These are phyloP conservation scores for Hylodesmum podocarpum DNA, from an alignment of 306 rosid species.

Conservation along the genomic window DNA sequence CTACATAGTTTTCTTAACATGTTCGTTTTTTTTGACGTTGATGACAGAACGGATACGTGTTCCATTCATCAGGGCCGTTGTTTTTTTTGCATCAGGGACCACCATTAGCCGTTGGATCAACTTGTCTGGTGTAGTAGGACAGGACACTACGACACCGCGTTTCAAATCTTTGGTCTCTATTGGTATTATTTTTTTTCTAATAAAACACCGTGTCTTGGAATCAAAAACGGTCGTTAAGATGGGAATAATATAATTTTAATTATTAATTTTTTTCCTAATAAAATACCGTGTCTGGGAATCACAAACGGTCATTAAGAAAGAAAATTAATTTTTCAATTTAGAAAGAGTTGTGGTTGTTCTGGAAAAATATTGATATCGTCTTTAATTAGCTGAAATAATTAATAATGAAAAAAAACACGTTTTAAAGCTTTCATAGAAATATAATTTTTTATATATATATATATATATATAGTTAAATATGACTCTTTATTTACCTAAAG, in stretches of 20 bases:
- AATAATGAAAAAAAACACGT: background rate
- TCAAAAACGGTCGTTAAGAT: no score
- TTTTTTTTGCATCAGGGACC: constrained; percentile 27
- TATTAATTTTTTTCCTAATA: background rate
- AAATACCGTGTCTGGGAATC: background rate
- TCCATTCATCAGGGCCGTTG: constrained; percentile 40
- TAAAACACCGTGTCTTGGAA: no score
- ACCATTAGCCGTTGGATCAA: constrained; percentile 66
- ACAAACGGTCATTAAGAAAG: background rate
- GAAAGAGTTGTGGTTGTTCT: background rate
- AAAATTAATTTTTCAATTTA: background rate
- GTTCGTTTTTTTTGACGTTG: constrained; percentile 3
- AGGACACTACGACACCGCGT: background rate
- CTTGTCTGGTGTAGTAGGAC: background rate
- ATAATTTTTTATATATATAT: no score
- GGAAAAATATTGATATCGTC: background rate
- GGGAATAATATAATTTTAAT: no score
- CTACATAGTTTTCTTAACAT: background rate
- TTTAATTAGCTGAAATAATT: background rate
- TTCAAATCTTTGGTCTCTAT: background rate
- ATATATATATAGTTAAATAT: no score
- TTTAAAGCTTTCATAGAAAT: background rate
- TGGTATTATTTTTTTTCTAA: background rate
- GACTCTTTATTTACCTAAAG: no score
- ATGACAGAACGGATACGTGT: constrained; percentile 15